Evolutionary conservation across 2,329 filamentous ascomycete genomes (phyloP).

Genomic region (Fusarium xyrophilum): DNA sequence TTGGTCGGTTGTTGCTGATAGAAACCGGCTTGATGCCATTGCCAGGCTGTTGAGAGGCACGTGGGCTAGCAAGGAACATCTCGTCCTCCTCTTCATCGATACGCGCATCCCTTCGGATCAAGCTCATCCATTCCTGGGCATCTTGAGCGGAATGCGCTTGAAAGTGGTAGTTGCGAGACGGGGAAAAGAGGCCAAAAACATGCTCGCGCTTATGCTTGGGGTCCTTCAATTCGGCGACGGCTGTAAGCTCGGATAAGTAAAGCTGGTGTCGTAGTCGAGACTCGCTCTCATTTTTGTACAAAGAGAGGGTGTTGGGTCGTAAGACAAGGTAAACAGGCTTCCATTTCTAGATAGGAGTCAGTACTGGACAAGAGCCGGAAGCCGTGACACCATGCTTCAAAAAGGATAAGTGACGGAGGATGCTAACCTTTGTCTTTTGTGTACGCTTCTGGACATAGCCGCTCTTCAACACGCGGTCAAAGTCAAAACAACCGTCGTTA

Average conservation of each 20-base stretch:
- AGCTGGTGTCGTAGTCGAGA: conserved; percentile 89
- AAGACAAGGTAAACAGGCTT: conserved; percentile 89
- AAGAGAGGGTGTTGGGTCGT: conserved; percentile 85
- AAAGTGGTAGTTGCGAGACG: conserved; percentile 89
- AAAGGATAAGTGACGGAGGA: background rate
- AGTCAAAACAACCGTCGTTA: conserved; percentile 94
- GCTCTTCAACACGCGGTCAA: conserved; percentile 90
- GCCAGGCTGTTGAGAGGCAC: conserved; percentile 56
- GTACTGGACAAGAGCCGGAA: conserved; percentile 11
- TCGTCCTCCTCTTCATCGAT: conserved; percentile 91
- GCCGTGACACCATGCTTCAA: background rate
- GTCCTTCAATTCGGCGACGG: conserved; percentile 86
- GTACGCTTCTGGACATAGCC: conserved; percentile 88
- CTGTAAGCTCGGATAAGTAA: conserved; percentile 86
- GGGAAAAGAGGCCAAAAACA: conserved; percentile 91
- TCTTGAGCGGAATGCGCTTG: conserved; percentile 77
- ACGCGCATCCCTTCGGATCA: conserved; percentile 79
- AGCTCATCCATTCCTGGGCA: conserved; percentile 83
- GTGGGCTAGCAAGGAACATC: conserved; percentile 74
- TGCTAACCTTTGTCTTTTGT: conserved; percentile 84
- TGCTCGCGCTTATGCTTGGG: conserved; percentile 86
- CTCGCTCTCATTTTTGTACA: conserved; percentile 93
- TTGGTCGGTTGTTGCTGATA: conserved; percentile 35
- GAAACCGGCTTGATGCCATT: conserved; percentile 29
- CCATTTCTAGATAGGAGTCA: conserved; percentile 71